Conservation (phyloP, 179 eudicot genomes). For the Actinidia chinensis region DNA sequence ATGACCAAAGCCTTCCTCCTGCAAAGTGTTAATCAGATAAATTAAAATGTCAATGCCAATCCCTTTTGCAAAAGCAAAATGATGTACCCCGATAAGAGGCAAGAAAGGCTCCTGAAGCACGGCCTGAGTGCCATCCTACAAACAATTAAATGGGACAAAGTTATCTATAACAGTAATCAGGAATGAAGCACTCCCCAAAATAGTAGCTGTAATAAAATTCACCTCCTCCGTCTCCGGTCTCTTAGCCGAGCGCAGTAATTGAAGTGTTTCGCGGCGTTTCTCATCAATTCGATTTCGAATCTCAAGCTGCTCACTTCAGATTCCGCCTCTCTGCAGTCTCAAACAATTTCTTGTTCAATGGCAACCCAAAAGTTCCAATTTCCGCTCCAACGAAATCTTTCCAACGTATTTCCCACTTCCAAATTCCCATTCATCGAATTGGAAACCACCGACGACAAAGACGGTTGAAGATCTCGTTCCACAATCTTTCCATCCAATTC, state of each 20-base stretch:
- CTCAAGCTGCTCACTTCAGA: conserved; percentile 29
- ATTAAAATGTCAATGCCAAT: too few species aligned
- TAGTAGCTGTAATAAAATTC: conserved; percentile 2
- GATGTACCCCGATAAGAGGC: too few species aligned
- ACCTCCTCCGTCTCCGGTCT: conserved; percentile 39
- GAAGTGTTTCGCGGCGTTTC: conserved; percentile 23
- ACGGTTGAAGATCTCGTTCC: conserved; percentile 29
- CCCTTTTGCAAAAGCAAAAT: too few species aligned
- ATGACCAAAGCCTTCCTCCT: too few species aligned
- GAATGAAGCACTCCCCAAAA: too few species aligned
- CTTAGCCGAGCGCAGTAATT: conserved; percentile 30
- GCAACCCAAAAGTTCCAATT: conserved; percentile 15
- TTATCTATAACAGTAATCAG: too few species aligned
- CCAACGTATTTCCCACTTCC: conserved; percentile 34
- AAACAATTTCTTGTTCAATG: conserved; percentile 42
- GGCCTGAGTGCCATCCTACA: too few species aligned
- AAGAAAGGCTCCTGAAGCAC: too few species aligned
- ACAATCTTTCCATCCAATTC: conserved; percentile 28
- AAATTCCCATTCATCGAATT: conserved; percentile 24
- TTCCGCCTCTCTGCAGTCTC: conserved; percentile 34
- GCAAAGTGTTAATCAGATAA: too few species aligned
- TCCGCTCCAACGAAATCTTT: conserved; percentile 23
- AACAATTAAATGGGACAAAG: too few species aligned
- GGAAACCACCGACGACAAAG: conserved; percentile 30
- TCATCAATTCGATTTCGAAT: conserved; percentile 38